Evolutionary conservation across 129 eudicot species (phyloP), one percentile per base, ranked within the genome.

Genomic region (Cynara cardunculus): DNA sequence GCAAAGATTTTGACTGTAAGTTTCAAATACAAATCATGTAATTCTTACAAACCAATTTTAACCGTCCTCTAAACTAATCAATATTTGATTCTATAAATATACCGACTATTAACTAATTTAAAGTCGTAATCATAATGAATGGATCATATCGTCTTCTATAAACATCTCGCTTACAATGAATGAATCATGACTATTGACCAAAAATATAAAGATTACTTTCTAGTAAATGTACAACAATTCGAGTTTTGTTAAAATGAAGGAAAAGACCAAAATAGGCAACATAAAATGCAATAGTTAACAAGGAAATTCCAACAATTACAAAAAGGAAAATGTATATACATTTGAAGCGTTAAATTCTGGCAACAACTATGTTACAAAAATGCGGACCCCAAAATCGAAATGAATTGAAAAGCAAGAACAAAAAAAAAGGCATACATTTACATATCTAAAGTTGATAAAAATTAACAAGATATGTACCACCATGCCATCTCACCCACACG

Each of bases 391-490:
- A 41, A 22, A 39, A 75, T 7, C 6, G 79, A 7, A 71, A 62
- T 31, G 18, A 49, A 73, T 49, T 28, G 71, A 46, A 56, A 35
- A 71, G 37, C 19, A 49, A 82, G 56, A 24, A 67, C 74, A 67
- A 81, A 81, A 67, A 78, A 67, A 81, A 81, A 73, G 32, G 59
- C 84, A 78, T 86, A 84, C 78, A 77, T 86, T 80, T 83, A 86
- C 87, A 86, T 77, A 76, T 71, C 81, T 75, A 83, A 72, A 71
- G 72, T 67, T 31, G 32, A 64, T 61, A 41, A 82, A 78, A 70
- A 79, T 67, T 65, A 70, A 76, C 76, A 72, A 80, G 75, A 76
- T 87, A 81, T 87, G 82, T 84, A 87, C 90, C 84, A 87, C 46
- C 85, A 71, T 30, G 85, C 77, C 78, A 69, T 76, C 71, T 39